Evolutionary conservation across 805 yeast species (phyloP).

Genomic region (Suhomyces kilbournensis): DNA sequence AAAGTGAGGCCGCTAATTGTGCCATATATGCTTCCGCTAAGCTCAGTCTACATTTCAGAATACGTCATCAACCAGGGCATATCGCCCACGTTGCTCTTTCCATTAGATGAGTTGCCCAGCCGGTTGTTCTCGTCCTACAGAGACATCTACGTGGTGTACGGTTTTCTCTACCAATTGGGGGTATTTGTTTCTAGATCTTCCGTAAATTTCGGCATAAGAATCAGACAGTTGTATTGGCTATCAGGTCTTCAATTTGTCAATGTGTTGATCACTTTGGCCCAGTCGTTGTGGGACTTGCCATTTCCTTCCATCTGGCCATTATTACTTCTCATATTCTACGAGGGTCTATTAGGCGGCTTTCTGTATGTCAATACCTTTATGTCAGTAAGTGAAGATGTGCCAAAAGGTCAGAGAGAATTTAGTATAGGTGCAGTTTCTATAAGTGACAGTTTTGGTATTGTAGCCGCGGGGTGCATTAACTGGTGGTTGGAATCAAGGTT

Average conservation of each 20-base stretch:
- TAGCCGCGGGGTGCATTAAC: conserved; percentile 74
- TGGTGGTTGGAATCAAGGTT: conserved; percentile 69
- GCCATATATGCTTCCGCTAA: conserved; percentile 81
- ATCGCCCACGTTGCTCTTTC: conserved; percentile 82
- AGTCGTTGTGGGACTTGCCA: conserved; percentile 57
- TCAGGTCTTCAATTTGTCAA: conserved; percentile 68
- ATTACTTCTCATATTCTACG: conserved; percentile 69
- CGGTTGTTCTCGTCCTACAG: conserved; percentile 60
- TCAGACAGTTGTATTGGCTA: conserved; percentile 57
- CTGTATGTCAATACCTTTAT: conserved; percentile 87
- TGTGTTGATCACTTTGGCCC: conserved; percentile 54
- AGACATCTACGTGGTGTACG: conserved; percentile 88
- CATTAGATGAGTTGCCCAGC: conserved; percentile 60
- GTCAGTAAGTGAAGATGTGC: conserved; percentile 59
- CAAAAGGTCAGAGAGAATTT: conserved; percentile 47
- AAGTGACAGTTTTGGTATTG: conserved; percentile 82
- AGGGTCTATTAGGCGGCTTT: conserved; percentile 87
- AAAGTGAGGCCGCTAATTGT: conserved; percentile 43
- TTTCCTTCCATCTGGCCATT: conserved; percentile 61
- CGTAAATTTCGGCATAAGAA: conserved; percentile 56
- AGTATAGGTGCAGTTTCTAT: conserved; percentile 81
- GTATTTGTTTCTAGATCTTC: conserved; percentile 91
- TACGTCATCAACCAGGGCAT: conserved; percentile 90
- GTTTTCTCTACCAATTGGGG: conserved; percentile 86
- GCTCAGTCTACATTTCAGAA: conserved; percentile 81